Percentiles rank a stretch among this genome's conserved stretches.
phyloP scores from a whole-genome alignment of 1,284 basidiomycete genomes.

The Athelia psychrophila region DNA sequence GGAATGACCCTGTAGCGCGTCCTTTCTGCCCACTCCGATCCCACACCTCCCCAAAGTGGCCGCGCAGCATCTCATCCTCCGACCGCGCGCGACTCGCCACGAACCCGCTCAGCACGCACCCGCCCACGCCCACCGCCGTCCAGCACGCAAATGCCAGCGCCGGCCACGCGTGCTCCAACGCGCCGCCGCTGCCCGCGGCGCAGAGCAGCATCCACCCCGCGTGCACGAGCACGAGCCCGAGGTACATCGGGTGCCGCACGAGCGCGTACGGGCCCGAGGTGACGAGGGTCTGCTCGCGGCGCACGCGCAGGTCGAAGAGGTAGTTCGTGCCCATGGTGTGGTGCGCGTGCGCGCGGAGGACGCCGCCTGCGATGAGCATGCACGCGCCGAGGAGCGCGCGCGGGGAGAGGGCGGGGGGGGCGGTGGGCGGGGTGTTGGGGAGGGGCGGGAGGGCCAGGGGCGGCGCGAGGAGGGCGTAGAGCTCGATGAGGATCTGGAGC shows the following conservation, averaged over 20 bases:
- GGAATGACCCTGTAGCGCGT: too few species aligned
- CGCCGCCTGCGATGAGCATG: constrained; percentile 4
- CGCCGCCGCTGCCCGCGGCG: not conserved
- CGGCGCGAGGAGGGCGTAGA: too few species aligned
- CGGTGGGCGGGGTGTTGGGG: too few species aligned
- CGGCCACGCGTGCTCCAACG: not conserved
- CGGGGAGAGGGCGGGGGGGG: too few species aligned
- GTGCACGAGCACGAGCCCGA: constrained; percentile 5
- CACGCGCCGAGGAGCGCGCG: not conserved
- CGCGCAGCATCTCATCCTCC: not conserved
- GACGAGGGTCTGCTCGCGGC: constrained; percentile 20
- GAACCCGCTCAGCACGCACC: not conserved
- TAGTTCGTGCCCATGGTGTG: constrained; percentile 19
- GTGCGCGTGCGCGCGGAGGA: constrained; percentile 18
- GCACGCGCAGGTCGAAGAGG: constrained; percentile 25
- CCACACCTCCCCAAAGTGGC: not conserved
- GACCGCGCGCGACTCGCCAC: not conserved
- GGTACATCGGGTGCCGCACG: constrained; percentile 28
- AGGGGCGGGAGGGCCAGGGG: too few species aligned
- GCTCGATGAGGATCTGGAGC: too few species aligned
- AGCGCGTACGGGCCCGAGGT: constrained; percentile 22
- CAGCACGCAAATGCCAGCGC: not conserved
- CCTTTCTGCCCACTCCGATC: not conserved
- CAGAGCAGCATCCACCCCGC: too few species aligned
- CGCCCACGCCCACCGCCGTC: not conserved